A percentile compares a stretch with the other conserved stretches of the same genome.
Evolutionary conservation across 129 eudicot genomes (phyloP).

Genomic region (Erigeron canadensis): DNA sequence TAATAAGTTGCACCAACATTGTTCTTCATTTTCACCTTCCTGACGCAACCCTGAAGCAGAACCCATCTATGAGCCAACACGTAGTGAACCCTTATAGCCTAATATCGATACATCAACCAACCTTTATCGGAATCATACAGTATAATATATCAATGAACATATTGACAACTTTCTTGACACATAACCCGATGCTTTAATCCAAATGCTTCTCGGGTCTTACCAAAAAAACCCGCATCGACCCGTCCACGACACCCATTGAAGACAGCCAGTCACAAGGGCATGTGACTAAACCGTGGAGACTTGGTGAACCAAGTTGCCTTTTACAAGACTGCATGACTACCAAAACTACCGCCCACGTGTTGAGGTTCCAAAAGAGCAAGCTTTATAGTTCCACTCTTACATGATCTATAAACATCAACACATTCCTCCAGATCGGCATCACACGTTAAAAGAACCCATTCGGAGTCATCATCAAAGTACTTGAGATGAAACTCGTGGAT

Average conservation of each 20-base stretch:
- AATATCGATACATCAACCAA: conserved; percentile 5
- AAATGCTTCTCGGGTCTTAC: conserved; percentile 1
- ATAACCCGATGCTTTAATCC: conserved; percentile 6
- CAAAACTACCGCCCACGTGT: conserved; percentile 59
- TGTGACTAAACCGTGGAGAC: conserved; percentile 1
- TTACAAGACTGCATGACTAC: conserved; percentile 44
- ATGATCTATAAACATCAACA: conserved; percentile 55
- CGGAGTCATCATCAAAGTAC: conserved; percentile 91
- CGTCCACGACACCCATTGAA: conserved; percentile 13
- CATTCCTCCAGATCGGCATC: conserved; percentile 91
- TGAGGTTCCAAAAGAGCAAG: conserved; percentile 50
- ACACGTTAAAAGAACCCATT: conserved; percentile 88
- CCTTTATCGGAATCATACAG: background rate
- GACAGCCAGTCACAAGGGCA: background rate
- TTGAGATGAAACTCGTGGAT: conserved; percentile 57
- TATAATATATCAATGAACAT: conserved; percentile 25
- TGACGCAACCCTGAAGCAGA: background rate
- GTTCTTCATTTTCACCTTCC: conserved; percentile 15
- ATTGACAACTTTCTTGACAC: background rate
- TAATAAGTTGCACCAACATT: conserved; percentile 10
- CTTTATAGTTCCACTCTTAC: conserved; percentile 52
- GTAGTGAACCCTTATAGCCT: background rate
- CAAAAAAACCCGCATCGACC: conserved; percentile 12
- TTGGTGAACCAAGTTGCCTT: background rate
- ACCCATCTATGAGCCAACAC: conserved; percentile 10